Evolutionary conservation across 306 rosid genomes (phyloP).

Genomic region (Vigna hirtella): DNA sequence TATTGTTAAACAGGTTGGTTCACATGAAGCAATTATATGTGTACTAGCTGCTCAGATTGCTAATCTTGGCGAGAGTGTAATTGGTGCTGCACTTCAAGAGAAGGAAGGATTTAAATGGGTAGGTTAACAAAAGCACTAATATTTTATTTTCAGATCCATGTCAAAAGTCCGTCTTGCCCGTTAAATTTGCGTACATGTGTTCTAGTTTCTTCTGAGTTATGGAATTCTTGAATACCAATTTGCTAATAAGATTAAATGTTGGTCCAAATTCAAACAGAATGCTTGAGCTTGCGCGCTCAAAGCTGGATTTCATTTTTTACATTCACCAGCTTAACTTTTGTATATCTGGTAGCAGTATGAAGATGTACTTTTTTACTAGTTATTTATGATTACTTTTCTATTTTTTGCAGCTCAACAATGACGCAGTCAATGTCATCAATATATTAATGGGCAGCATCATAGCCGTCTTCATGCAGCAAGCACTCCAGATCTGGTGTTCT

Average conservation of each 20-base stretch:
- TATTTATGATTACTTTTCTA: neutral
- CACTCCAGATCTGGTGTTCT: slow-evolving; percentile 53
- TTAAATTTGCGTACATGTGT: neutral
- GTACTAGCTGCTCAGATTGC: slow-evolving; percentile 94
- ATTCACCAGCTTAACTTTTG: neutral
- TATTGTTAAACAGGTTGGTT: slow-evolving; percentile 60
- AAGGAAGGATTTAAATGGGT: slow-evolving; percentile 98
- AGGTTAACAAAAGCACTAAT: slow-evolving; percentile 39
- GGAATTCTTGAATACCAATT: neutral
- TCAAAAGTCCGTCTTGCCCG: slow-evolving; percentile 32
- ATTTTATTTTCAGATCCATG: neutral
- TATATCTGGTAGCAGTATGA: slow-evolving; percentile 3
- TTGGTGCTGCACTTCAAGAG: slow-evolving; percentile 93
- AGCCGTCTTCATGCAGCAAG: slow-evolving; percentile 88
- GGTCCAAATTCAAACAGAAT: neutral
- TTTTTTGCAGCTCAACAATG: slow-evolving; percentile 88
- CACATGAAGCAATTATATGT: slow-evolving; percentile 76
- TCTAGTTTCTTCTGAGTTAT: neutral
- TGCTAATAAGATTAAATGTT: slow-evolving; percentile 11
- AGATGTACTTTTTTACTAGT: slow-evolving; percentile 18
- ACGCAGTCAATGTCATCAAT: slow-evolving; percentile 87
- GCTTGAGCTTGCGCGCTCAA: neutral
- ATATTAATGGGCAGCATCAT: slow-evolving; percentile 85
- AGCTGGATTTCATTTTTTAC: slow-evolving; percentile 5
- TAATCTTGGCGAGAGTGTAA: slow-evolving; percentile 94